These are phyloP conservation scores for Rhizoctonia solani DNA, from an alignment of 1,284 basidiomycete genomes.

Conservation along the genomic window DNA sequence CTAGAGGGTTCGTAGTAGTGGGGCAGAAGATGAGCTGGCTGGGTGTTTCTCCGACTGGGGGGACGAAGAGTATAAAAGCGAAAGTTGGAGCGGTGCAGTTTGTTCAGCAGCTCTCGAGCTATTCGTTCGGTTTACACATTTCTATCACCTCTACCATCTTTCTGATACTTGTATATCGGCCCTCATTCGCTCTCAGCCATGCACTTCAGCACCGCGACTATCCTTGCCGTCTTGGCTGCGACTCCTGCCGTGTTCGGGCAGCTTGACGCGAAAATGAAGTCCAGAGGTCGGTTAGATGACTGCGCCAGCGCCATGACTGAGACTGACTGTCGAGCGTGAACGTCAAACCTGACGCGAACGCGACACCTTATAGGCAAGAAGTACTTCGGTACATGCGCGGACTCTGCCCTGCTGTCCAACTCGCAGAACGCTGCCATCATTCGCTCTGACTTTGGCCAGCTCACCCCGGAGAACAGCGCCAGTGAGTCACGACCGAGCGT, in stretches of 20 bases:
- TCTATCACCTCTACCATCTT: too few species aligned
- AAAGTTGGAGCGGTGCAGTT: too few species aligned
- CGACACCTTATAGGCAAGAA: constrained; percentile 9
- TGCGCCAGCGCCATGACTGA: neutral
- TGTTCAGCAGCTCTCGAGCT: too few species aligned
- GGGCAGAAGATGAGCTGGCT: too few species aligned
- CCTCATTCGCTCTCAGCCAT: too few species aligned
- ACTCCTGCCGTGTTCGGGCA: constrained; percentile 10
- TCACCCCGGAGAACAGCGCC: constrained; percentile 27
- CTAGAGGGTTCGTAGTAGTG: too few species aligned
- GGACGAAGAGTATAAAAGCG: too few species aligned
- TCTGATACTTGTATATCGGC: too few species aligned
- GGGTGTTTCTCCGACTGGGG: too few species aligned
- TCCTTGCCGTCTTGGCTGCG: constrained; percentile 4
- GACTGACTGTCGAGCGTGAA: too few species aligned
- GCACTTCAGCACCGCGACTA: neutral
- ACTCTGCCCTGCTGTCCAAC: neutral
- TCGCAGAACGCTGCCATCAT: constrained; percentile 18
- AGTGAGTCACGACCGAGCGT: neutral
- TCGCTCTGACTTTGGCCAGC: constrained; percentile 13
- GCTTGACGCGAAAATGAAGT: constrained; percentile 17
- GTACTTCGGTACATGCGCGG: constrained; percentile 28
- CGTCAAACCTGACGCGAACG: too few species aligned
- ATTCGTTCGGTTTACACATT: too few species aligned
- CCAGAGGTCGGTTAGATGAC: constrained; percentile 1